These are phyloP conservation scores for Nicotiana benthamiana DNA, from an alignment of 257 asterid genomes.

Conservation along the genomic window DNA sequence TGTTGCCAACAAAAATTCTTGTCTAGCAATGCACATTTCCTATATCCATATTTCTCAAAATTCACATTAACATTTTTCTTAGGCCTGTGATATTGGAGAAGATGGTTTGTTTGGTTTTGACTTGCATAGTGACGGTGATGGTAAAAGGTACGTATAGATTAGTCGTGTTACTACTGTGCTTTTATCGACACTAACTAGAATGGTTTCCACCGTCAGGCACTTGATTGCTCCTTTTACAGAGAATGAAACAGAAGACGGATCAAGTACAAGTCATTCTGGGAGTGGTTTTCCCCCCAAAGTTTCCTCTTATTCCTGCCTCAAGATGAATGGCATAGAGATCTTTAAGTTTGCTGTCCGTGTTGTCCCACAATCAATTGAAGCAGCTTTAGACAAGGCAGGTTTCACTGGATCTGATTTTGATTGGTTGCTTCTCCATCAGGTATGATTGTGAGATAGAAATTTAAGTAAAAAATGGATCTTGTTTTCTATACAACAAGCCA, in stretches of 20 bases:
- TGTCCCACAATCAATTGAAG: conserved; percentile 91
- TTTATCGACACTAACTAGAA: background rate
- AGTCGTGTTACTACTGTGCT: background rate
- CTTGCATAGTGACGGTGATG: conserved; percentile 81
- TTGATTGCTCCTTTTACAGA: conserved; percentile 51
- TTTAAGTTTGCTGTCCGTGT: conserved; percentile 85
- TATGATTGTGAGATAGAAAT: conserved; percentile 14
- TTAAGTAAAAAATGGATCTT: background rate
- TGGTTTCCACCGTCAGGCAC: conserved; percentile 34
- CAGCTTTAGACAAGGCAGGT: conserved; percentile 74
- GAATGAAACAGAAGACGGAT: conserved; percentile 32
- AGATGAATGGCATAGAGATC: conserved; percentile 97
- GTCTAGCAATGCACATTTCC: background rate
- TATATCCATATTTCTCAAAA: background rate
- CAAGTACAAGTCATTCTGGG: conserved; percentile 65
- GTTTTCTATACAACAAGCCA: too few species aligned
- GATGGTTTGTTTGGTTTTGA: conserved; percentile 70
- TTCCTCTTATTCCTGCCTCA: conserved; percentile 64
- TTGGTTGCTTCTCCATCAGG: conserved; percentile 98
- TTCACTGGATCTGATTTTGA: conserved; percentile 58
- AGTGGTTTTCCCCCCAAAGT: conserved; percentile 49
- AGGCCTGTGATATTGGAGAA: conserved; percentile 76
- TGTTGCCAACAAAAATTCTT: background rate
- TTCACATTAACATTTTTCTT: conserved; percentile 9
- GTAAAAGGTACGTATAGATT: conserved; percentile 44